Evolutionary conservation across 139 green algal species (phyloP).

Genomic region (Pedinophyceae sp.): DNA sequence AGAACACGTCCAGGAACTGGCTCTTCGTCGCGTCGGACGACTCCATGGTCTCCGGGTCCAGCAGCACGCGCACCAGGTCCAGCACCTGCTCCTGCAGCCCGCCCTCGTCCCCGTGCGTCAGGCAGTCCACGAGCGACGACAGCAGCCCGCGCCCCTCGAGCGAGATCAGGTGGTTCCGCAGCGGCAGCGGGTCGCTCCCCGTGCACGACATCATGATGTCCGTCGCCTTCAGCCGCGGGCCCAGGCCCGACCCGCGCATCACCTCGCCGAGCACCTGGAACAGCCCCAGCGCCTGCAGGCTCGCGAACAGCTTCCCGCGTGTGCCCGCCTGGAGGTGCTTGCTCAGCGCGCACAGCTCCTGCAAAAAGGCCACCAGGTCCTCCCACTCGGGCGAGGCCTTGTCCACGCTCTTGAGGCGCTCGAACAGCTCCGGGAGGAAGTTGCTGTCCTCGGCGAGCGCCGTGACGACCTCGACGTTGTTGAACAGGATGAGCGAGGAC

Average conservation of each 20-base stretch:
- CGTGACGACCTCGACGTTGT: constrained; percentile 82
- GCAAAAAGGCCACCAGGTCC: constrained; percentile 72
- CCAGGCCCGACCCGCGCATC: constrained; percentile 18
- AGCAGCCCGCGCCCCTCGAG: background rate
- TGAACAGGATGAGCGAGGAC: constrained; percentile 65
- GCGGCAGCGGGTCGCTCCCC: constrained; percentile 58
- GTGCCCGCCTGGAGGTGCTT: constrained; percentile 64
- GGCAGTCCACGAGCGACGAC: background rate
- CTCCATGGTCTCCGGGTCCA: constrained; percentile 76
- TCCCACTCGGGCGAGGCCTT: constrained; percentile 27
- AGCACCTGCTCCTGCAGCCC: constrained; percentile 66
- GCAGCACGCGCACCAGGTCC: constrained; percentile 47
- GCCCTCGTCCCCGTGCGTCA: constrained; percentile 23
- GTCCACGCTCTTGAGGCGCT: constrained; percentile 22
- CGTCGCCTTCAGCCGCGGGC: constrained; percentile 46
- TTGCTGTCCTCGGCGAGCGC: constrained; percentile 33
- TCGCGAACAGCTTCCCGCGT: constrained; percentile 39
- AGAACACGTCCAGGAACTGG: constrained; percentile 90
- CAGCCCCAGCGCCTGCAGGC: constrained; percentile 63
- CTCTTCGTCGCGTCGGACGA: constrained; percentile 45
- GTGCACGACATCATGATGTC: constrained; percentile 72
- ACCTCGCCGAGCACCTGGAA: constrained; percentile 59
- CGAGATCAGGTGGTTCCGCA: constrained; percentile 53
- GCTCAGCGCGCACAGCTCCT: constrained; percentile 79
- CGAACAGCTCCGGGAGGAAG: constrained; percentile 81